Evolutionary conservation across 2,329 filamentous ascomycete genomes (phyloP), one percentile per base, ranked within the genome.

Genomic region (Epichloe uncinata): DNA sequence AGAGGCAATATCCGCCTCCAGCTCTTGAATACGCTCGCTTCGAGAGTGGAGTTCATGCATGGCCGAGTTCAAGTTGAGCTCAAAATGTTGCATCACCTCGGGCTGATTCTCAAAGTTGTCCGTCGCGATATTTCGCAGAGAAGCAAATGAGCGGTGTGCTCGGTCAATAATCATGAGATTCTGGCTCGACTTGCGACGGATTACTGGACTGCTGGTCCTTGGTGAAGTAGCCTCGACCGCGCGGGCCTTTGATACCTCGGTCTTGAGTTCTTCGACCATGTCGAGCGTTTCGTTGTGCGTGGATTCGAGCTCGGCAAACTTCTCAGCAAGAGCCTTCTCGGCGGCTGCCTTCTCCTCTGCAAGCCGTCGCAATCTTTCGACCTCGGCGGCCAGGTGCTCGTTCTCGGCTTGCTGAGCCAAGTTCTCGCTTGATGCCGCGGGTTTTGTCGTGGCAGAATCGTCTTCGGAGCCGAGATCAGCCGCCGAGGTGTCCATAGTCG

Each of bases 171-270:
- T 81, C 68, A 93, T 81, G 41, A 95, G 74, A 53, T 85, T 93
- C 65, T 95, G 89, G 63, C 88, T 95, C 3, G 89, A 95, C 70
- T 95, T 95, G 59, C 91, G 82, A 55, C 90, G 86, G 60, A 96
- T 90, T 57, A 95, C 81, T n/a, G 84, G 82, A 1, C 79, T 78
- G n/a, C 72, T 74, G 9, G 79, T 75, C 34, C 80, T 77, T 5
- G 79, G 75, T n/a, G 84, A 82, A 0, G 76, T 71, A 33, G 73
- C 69, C 53, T 81, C 74, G 34, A 71, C 71, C 45, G 72, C 74
- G 57, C 83, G 85, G n/a, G 86, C 82, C 63, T 86, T 88, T 42
- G 85, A 81, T 4, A 95, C 73, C 60, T 95, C 87, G 0, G 82
- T 81, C 73, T 94, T 96, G 52, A 98, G 81, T 61, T 93, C 86